A percentile compares a stretch with the other conserved stretches of the same genome.
phyloP scores from a whole-genome alignment of 371 early-diverging fungal species.

The Mycotypha africana region DNA sequence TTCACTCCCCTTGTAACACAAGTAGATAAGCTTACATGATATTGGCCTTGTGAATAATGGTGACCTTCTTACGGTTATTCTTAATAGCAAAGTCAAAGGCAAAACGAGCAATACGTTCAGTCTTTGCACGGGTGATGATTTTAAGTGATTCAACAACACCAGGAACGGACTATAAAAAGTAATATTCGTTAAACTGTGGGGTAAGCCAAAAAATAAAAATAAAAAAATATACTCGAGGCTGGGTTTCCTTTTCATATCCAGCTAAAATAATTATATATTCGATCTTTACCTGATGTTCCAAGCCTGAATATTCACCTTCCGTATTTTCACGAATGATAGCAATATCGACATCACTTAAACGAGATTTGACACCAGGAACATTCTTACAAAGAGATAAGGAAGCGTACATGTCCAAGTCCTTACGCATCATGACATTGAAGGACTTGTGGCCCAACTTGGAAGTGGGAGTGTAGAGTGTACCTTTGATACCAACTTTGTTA shows the following conservation, averaged over 20 bases:
- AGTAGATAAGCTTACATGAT: slow-evolving; percentile 85
- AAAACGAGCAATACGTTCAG: slow-evolving; percentile 95
- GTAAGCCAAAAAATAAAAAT: too few relatives aligned
- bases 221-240: too few relatives aligned
- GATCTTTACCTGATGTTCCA: slow-evolving; percentile 79
- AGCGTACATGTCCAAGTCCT: slow-evolving; percentile 95
- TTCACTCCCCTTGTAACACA: background rate
- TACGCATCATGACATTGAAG: slow-evolving; percentile 93
- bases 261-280: too few relatives aligned
- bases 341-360: slow-evolving; percentile 90
- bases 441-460: slow-evolving; percentile 82
- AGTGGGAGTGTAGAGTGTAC: slow-evolving; percentile 92
- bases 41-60: slow-evolving; percentile 98
- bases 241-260: too few relatives aligned
- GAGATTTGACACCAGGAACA: slow-evolving; percentile 73
- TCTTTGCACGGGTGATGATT: slow-evolving; percentile 90
- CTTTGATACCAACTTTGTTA: slow-evolving; percentile 96
- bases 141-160: slow-evolving; percentile 98
- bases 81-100: slow-evolving; percentile 97
- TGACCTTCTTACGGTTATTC: slow-evolving; percentile 95
- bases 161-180: slow-evolving; percentile 87
- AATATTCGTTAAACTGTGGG: too few relatives aligned
- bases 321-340: slow-evolving; percentile 98
- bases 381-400: slow-evolving; percentile 85
- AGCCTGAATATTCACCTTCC: slow-evolving; percentile 97